Percentiles rank a stretch among this genome's conserved stretches.
Conservation (phyloP, 2,329 filamentous ascomycete genomes). For the Microdochium trichocladiopsis region DNA sequence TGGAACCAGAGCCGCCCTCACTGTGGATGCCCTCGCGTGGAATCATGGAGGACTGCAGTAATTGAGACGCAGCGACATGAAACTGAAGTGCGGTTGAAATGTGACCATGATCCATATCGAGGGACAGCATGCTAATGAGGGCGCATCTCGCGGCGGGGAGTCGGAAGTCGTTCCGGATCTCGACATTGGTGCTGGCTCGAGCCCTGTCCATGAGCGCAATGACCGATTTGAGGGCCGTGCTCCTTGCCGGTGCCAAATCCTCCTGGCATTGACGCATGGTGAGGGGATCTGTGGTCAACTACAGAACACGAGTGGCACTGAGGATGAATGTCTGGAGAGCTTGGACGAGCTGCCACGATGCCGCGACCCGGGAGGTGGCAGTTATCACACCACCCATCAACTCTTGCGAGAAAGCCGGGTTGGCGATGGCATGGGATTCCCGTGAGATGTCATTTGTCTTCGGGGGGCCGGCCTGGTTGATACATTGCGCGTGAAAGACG, state of each 20-base stretch:
- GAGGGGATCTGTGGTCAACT: constrained; percentile 18
- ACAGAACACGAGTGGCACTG: constrained; percentile 33
- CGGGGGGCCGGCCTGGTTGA: constrained; percentile 36
- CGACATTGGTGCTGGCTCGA: constrained; percentile 10
- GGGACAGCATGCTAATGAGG: constrained; percentile 34
- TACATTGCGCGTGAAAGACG: constrained; percentile 39
- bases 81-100: constrained; percentile 18
- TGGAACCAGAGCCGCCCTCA: not conserved
- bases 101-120: constrained; percentile 28
- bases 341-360: constrained; percentile 43
- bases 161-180: constrained; percentile 20
- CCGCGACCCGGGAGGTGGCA: constrained; percentile 25
- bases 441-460: constrained; percentile 10
- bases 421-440: constrained; percentile 25
- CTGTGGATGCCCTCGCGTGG: constrained; percentile 22
- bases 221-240: constrained; percentile 30
- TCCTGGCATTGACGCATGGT: constrained; percentile 18
- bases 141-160: constrained; percentile 26
- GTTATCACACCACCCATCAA: constrained; percentile 24
- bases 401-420: constrained; percentile 21
- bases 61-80: constrained; percentile 17
- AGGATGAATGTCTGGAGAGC: constrained; percentile 29
- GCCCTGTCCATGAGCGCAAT: constrained; percentile 12
- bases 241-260: constrained; percentile 23
- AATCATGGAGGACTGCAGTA: constrained; percentile 28